Evolutionary conservation across 179 eudicot genomes (phyloP).

Genomic region (Gypsophila paniculata): DNA sequence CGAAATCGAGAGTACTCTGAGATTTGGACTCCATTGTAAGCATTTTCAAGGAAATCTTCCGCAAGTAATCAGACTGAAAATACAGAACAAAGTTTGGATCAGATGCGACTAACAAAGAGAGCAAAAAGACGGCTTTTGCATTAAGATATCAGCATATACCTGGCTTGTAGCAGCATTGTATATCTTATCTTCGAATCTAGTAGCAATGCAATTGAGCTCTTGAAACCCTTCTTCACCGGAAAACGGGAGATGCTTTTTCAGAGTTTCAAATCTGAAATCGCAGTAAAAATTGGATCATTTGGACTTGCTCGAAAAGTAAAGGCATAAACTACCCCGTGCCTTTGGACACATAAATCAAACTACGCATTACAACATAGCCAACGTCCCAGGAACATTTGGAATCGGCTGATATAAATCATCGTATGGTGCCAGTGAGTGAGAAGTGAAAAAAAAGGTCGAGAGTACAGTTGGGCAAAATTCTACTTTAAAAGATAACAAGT

Average conservation of each 20-base stretch:
- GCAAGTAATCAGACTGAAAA: slow-evolving; percentile 79
- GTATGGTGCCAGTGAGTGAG: too few relatives aligned
- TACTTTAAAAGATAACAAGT: too few relatives aligned
- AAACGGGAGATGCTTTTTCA: slow-evolving; percentile 77
- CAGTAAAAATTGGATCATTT: neutral
- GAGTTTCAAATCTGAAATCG: slow-evolving; percentile 66
- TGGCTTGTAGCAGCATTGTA: slow-evolving; percentile 75
- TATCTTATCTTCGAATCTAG: slow-evolving; percentile 85
- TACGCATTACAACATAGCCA: too few relatives aligned
- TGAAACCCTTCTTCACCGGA: slow-evolving; percentile 74
- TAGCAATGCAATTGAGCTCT: slow-evolving; percentile 77
- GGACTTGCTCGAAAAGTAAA: too few relatives aligned
- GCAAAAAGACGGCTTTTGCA: neutral
- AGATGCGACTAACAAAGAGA: neutral
- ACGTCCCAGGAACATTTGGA: too few relatives aligned
- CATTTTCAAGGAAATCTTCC: slow-evolving; percentile 89
- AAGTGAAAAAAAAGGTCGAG: too few relatives aligned
- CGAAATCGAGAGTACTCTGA: slow-evolving; percentile 48
- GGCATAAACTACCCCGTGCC: too few relatives aligned
- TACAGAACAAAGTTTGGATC: neutral
- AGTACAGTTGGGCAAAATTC: too few relatives aligned
- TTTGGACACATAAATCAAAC: too few relatives aligned
- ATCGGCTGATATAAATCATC: too few relatives aligned
- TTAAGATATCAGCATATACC: slow-evolving; percentile 25
- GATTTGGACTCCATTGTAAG: slow-evolving; percentile 87